These are phyloP conservation scores for Boletus sensibilis DNA, from an alignment of 768 basidiomycete species.

Conservation along the genomic window DNA sequence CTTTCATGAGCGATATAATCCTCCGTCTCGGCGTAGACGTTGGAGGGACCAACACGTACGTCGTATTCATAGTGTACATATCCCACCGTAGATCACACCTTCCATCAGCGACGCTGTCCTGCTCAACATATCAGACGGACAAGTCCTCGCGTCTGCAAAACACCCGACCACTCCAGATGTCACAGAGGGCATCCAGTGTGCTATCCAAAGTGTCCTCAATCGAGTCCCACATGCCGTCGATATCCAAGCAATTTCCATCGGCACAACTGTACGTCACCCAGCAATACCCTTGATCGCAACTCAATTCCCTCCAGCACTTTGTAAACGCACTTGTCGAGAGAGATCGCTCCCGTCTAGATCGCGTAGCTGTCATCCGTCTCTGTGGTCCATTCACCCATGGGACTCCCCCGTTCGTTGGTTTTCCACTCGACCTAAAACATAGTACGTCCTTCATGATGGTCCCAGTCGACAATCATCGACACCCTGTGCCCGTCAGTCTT, in stretches of 20 bases:
- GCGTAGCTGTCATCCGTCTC: conserved; percentile 63
- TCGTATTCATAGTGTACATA: neutral
- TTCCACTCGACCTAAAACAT: conserved; percentile 37
- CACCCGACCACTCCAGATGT: conserved; percentile 56
- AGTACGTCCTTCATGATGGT: conserved; percentile 23
- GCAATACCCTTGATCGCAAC: neutral
- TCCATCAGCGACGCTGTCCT: conserved; percentile 33
- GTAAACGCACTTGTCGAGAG: conserved; percentile 61
- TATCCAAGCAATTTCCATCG: conserved; percentile 55
- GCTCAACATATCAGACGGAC: conserved; percentile 15
- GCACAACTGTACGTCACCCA: conserved; percentile 48
- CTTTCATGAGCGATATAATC: neutral
- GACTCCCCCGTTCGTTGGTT: conserved; percentile 56
- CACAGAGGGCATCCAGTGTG: conserved; percentile 56
- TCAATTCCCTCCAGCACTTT: conserved; percentile 38
- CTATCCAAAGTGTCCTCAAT: conserved; percentile 46
- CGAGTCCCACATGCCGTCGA: conserved; percentile 34
- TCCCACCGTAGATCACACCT: neutral
- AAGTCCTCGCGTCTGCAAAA: conserved; percentile 39
- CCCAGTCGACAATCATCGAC: neutral
- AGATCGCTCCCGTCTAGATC: conserved; percentile 49
- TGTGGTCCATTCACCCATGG: conserved; percentile 60
- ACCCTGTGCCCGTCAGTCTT: conserved; percentile 16
- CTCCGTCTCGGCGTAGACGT: conserved; percentile 36
- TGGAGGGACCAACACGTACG: conserved; percentile 36